Base-by-base conservation (phyloP, 768 basidiomycete genomes). In the Pholiota microspora region DNA sequence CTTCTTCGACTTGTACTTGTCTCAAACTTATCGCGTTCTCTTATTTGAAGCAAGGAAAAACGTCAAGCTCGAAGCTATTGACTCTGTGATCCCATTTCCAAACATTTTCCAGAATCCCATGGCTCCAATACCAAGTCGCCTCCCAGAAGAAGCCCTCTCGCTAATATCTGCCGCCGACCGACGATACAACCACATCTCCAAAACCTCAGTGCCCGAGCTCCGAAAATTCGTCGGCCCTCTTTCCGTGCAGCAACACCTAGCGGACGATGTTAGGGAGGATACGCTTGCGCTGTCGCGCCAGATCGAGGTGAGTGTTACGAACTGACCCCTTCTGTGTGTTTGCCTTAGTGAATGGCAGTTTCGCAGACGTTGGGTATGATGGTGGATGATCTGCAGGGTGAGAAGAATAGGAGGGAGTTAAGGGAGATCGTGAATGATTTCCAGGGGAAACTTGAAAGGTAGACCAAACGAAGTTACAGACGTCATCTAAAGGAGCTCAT, bases 181-280 rank as follows among this genome's bases (percentile, higher is more conserved):
- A 21, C 77, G 82, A 8, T 75, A 83, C 56, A 77, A 69, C 2
- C 91, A 94, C 69, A 67, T 96, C 6, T 62, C 74, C 2, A 74
- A 84, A 9, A 84, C 84, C 61, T 89, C 93, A 67, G 77, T 97
- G 29, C 89, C 92, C 1, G 82, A 88, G 2, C 74, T 97, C 47
- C 76, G 78, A 7, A 64, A 73, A 49, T 95, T 90, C 67, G 73
- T 69, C 7, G 92, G 89, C 0, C 87, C 93, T 1, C 72, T 90
- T 8, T 67, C 77, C 0, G 64, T 82, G 2, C 94, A 96, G 61
- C 87, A 93, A 64, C 79, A 83, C 45, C 75, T 88, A 50, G 84
- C 85, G 0, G 83, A 82, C 3, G 92, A 93, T 64, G 68, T 94
- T 54, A 76, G 91, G 27, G 87, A 88, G 50, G 93, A 94, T 63